phyloP scores from a whole-genome alignment of 2,329 filamentous ascomycete species.

The Aspergillus candidus region DNA sequence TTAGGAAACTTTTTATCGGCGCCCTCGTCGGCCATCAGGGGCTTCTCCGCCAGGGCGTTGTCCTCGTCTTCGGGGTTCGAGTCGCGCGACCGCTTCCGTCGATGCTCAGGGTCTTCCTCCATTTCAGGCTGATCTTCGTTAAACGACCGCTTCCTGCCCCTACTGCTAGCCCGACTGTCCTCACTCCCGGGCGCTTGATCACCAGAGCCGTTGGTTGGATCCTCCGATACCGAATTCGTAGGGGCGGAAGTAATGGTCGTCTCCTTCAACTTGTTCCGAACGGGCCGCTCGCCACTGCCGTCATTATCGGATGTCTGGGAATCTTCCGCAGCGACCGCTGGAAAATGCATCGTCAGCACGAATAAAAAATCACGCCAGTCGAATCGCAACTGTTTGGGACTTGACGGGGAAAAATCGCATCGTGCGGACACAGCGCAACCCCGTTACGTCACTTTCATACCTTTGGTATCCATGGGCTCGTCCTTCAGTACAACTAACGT shows the following conservation, averaged over 20 bases:
- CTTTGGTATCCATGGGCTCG: slow-evolving; percentile 9
- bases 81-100: slow-evolving; percentile 41
- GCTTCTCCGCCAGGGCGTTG: slow-evolving; percentile 6
- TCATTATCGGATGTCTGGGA: slow-evolving; percentile 34
- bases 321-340: slow-evolving; percentile 20
- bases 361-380: neutral
- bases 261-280: slow-evolving; percentile 56
- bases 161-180: slow-evolving; percentile 18
- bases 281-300: slow-evolving; percentile 47
- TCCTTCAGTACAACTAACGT: neutral
- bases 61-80: slow-evolving; percentile 8
- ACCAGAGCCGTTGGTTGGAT: slow-evolving; percentile 4
- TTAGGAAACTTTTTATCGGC: slow-evolving; percentile 27
- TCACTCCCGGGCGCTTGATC: slow-evolving; percentile 7
- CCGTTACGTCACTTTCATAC: slow-evolving; percentile 6
- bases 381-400: slow-evolving; percentile 5
- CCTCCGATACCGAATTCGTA: slow-evolving; percentile 11
- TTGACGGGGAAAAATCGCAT: neutral
- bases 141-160: slow-evolving; percentile 32
- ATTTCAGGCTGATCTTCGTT: slow-evolving; percentile 27
- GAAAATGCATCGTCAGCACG: neutral
- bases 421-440: neutral
- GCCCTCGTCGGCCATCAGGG: slow-evolving; percentile 9
- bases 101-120: slow-evolving; percentile 25
- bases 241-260: slow-evolving; percentile 49